Conservation (phyloP, 371 early-diverging fungal species). For the Rhizopus stolonifer region DNA sequence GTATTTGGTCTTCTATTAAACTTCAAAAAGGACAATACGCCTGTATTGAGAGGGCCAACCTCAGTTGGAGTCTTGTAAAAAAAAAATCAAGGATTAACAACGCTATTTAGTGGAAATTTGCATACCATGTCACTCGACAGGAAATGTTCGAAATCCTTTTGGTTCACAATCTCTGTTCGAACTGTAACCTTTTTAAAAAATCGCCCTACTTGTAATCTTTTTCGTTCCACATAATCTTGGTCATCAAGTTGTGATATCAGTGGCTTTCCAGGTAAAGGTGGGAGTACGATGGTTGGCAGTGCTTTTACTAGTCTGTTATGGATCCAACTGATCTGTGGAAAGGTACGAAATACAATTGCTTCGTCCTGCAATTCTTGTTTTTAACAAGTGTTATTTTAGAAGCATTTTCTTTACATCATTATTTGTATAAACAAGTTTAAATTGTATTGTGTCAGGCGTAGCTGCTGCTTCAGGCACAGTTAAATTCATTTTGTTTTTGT, state of each 20-base stretch:
- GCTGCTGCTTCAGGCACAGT: slow-evolving; percentile 63
- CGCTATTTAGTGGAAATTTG: neutral
- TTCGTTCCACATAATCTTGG: slow-evolving; percentile 63
- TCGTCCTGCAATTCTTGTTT: neutral
- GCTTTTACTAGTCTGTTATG: slow-evolving; percentile 43
- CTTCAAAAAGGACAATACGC: slow-evolving; percentile 46
- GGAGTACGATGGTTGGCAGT: slow-evolving; percentile 46
- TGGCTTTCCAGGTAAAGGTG: slow-evolving; percentile 59
- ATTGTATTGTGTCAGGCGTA: slow-evolving; percentile 60
- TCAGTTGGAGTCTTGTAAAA: slow-evolving; percentile 38
- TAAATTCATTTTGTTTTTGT: slow-evolving; percentile 4
- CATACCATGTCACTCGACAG: slow-evolving; percentile 63
- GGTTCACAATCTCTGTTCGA: slow-evolving; percentile 41
- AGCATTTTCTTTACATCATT: neutral
- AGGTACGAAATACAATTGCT: slow-evolving; percentile 51
- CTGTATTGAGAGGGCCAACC: slow-evolving; percentile 34
- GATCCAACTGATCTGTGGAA: slow-evolving; percentile 62
- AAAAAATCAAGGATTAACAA: slow-evolving; percentile 2
- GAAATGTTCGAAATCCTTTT: slow-evolving; percentile 52
- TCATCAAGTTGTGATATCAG: slow-evolving; percentile 51
- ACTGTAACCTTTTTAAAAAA: slow-evolving; percentile 49
- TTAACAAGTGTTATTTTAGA: neutral
- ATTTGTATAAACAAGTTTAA: slow-evolving; percentile 45
- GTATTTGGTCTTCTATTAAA: slow-evolving; percentile 54
- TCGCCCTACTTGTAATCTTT: slow-evolving; percentile 54